A percentile compares a stretch with the other conserved stretches of the same genome.
These are phyloP conservation scores for Primulina tabacum DNA, from an alignment of 257 asterid genomes.

Conservation along the genomic window DNA sequence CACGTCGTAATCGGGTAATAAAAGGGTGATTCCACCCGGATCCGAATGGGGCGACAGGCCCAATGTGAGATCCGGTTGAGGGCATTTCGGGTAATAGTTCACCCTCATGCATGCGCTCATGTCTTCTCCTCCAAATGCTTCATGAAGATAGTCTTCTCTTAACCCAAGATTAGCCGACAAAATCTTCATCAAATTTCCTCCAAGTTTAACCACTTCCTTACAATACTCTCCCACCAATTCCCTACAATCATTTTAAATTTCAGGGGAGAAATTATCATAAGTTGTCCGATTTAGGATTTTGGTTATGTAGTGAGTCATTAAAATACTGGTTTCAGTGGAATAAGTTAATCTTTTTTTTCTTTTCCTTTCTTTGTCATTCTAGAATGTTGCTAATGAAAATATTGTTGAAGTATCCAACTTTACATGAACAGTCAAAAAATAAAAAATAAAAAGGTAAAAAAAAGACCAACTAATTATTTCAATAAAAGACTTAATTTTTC, in stretches of 20 bases:
- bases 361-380: too few species aligned
- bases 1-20: slow-evolving; percentile 68
- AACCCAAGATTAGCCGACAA: slow-evolving; percentile 64
- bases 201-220: slow-evolving; percentile 48
- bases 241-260: slow-evolving; percentile 32
- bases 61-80: slow-evolving; percentile 80
- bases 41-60: slow-evolving; percentile 90
- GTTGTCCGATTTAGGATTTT: too few species aligned
- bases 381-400: too few species aligned
- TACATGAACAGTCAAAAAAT: too few species aligned
- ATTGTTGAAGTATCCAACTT: too few species aligned
- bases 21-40: slow-evolving; percentile 88
- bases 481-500: too few species aligned
- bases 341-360: too few species aligned
- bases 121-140: slow-evolving; percentile 68
- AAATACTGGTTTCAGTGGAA: too few species aligned
- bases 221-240: slow-evolving; percentile 52
- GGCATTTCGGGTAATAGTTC: slow-evolving; percentile 88
- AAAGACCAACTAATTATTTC: too few species aligned
- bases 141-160: slow-evolving; percentile 42
- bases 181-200: slow-evolving; percentile 51
- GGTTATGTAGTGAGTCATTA: too few species aligned
- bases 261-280: too few species aligned
- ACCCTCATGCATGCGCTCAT: slow-evolving; percentile 69
- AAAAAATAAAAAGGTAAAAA: too few species aligned